Evolutionary conservation across 2,329 filamentous ascomycete species (phyloP), one percentile per base, ranked within the genome.

Genomic region (Myriosclerotinia curreyana): DNA sequence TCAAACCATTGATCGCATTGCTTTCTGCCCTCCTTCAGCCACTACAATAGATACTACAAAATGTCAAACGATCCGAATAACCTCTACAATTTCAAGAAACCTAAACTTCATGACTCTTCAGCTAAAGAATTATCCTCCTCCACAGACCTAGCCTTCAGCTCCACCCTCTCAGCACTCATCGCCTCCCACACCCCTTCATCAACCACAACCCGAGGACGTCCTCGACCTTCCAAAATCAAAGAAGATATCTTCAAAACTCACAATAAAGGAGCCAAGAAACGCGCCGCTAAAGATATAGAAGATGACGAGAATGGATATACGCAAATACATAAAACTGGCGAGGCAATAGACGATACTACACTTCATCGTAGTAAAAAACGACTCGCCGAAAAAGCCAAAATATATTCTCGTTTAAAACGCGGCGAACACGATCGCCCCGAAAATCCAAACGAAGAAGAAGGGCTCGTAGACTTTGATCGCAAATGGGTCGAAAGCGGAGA

Each of bases 391-490:
- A 99, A 99, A 77, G 92, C 91, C 4, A 85, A 90, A 5, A 78
- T 95, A 2, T 99, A 99, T 76, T 87, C 90, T 8, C 90, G 91
- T 46, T 88, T 99, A 86, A 96, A 96, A 77, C 84, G 90, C 42
- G 93, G 94, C n/a, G 88, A 96, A 73, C 87, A 91, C 76, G 80
- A 91, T 9, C 56, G 56, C 0, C 34, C 36, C 0, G 84, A 90
- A 69, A 84, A 88, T 73, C 80, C 85, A 70, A 79, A 84, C 4
- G 36, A 50, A n/a, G 52, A 38, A 50, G 85, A 87, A 70, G 82
- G 84, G 31, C 83, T 96, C 34, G 89, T 99, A 3, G 94, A 99
- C 78, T 99, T 99, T 76, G 95, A 98, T 77, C 83, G 89, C 66
- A 99, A 98, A 78, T 98, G 95, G 93, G 92, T 89, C 0, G 55